Evolutionary conservation across 2,329 filamentous ascomycete species (phyloP).

Genomic region (Exophiala alcalophila): DNA sequence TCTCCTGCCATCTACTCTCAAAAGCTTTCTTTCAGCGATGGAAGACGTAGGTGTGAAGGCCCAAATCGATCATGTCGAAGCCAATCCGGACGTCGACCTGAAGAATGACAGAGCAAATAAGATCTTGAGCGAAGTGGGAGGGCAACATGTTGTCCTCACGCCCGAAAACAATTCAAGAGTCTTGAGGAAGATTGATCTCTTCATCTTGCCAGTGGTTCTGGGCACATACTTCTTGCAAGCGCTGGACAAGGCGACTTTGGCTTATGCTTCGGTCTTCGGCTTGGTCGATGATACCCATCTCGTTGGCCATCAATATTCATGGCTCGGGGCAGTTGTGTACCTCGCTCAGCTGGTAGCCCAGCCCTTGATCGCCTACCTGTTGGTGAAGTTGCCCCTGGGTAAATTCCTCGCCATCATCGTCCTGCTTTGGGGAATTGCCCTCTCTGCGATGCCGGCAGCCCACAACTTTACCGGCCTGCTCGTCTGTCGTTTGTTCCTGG

Average conservation of each 20-base stretch:
- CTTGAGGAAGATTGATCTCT: conserved; percentile 51
- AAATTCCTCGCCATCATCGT: conserved; percentile 57
- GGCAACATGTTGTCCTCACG: conserved; percentile 49
- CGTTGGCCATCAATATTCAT: conserved; percentile 54
- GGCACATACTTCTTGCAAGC: conserved; percentile 62
- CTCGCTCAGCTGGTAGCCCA: conserved; percentile 55
- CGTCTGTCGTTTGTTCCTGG: conserved; percentile 51
- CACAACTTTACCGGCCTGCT: conserved; percentile 44
- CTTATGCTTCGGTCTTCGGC: conserved; percentile 62
- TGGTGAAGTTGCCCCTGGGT: conserved; percentile 60
- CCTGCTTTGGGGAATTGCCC: conserved; percentile 52
- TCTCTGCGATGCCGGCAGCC: conserved; percentile 54
- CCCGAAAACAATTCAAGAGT: conserved; percentile 53
- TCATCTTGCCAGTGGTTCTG: conserved; percentile 55
- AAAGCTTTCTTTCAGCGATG: too few relatives aligned
- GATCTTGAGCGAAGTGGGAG: conserved; percentile 48
- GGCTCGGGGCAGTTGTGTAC: conserved; percentile 53
- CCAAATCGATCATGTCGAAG: conserved; percentile 19
- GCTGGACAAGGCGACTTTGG: conserved; percentile 54
- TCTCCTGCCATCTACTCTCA: too few relatives aligned
- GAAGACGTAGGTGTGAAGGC: conserved; percentile 13
- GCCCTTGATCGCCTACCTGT: conserved; percentile 51
- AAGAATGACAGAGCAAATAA: conserved; percentile 50
- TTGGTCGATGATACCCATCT: conserved; percentile 58
- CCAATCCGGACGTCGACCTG: conserved; percentile 9